These are phyloP conservation scores for cucumber (Cucumis sativus) DNA, from an alignment of 306 rosid species.

Conservation along the genomic window DNA sequence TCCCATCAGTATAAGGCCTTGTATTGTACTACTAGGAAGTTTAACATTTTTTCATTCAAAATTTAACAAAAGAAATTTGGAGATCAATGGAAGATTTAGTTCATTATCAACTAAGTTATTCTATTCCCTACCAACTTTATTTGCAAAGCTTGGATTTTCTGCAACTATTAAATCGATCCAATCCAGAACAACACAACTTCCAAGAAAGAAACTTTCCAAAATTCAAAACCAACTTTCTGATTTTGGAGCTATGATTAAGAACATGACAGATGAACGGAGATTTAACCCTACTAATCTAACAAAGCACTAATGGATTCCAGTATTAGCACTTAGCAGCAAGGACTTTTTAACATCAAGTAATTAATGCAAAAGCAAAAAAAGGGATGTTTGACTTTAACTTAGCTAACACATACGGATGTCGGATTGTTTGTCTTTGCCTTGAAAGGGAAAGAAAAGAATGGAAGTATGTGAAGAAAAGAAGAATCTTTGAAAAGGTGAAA, in stretches of 20 bases:
- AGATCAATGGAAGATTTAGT: neutral
- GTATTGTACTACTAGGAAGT: neutral
- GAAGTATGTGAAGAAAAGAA: neutral
- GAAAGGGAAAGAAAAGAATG: neutral
- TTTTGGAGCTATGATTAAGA: neutral
- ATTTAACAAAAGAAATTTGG: neutral
- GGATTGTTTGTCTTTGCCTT: neutral
- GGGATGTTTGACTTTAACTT: conserved; percentile 7
- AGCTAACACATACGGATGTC: neutral
- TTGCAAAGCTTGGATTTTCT: neutral
- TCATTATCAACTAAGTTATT: neutral
- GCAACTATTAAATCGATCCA: neutral
- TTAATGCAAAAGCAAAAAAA: neutral
- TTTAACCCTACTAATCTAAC: neutral
- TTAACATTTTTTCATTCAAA: neutral
- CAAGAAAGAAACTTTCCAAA: neutral
- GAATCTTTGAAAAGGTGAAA: conserved; percentile 6
- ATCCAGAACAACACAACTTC: neutral
- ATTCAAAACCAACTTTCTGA: neutral
- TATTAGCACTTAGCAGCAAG: neutral
- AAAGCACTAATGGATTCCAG: neutral
- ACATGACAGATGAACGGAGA: neutral
- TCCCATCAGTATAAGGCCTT: conserved; percentile 29
- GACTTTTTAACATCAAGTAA: neutral
- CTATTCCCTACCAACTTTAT: neutral